Conservation (phyloP, 129 eudicot species). For the Tanacetum coccineum region DNA sequence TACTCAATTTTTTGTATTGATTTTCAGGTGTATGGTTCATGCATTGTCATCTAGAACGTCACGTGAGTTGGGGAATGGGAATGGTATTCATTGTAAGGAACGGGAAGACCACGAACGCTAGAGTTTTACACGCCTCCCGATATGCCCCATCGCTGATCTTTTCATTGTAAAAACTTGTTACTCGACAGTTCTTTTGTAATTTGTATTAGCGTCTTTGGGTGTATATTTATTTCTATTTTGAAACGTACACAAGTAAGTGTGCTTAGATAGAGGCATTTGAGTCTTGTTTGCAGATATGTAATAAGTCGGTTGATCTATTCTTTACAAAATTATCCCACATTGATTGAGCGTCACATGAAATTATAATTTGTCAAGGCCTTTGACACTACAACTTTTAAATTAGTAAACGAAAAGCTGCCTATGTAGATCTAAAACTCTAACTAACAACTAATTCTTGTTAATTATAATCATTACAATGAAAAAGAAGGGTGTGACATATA, state of each 20-base stretch:
- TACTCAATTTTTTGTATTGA: background rate
- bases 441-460: too few species aligned
- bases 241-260: too few species aligned
- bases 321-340: background rate
- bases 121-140: background rate
- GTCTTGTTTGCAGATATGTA: background rate
- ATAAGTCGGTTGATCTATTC: slow-evolving; percentile 5
- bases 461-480: too few species aligned
- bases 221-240: background rate
- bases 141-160: background rate
- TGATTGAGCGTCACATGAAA: too few species aligned
- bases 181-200: background rate
- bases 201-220: background rate
- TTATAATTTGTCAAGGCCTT: too few species aligned
- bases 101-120: background rate
- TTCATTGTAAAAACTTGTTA: background rate
- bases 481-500: too few species aligned
- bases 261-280: background rate
- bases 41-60: background rate
- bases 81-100: background rate
- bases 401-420: too few species aligned
- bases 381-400: too few species aligned
- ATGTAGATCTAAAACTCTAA: too few species aligned
- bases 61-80: slow-evolving; percentile 1
- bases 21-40: background rate